A percentile compares a stretch with the other conserved stretches of the same genome.
Evolutionary conservation across 208 protist genomes (phyloP).

Genomic region (Trypanosoma conorhini): DNA sequence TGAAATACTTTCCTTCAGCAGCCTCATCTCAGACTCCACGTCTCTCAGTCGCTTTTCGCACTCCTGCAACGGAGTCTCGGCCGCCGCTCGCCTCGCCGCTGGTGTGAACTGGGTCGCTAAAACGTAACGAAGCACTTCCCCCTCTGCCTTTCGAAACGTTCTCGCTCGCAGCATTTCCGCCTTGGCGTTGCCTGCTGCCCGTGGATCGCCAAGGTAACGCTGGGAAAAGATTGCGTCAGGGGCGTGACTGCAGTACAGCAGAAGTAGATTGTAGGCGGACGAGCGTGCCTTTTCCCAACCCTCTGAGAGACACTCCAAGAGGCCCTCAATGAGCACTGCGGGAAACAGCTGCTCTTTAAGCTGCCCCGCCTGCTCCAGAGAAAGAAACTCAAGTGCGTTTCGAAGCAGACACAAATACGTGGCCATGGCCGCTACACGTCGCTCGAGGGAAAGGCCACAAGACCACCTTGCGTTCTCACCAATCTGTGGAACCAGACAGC

Average conservation of each 20-base stretch:
- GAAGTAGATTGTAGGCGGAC: conserved; percentile 49
- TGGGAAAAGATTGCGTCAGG: conserved; percentile 31
- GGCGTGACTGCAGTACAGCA: conserved; percentile 41
- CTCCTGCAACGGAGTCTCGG: conserved; percentile 25
- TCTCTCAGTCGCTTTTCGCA: conserved; percentile 23
- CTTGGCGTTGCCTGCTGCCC: conserved; percentile 18
- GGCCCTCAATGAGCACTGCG: conserved; percentile 30
- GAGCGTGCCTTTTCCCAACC: conserved; percentile 72
- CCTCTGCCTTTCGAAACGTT: conserved; percentile 72
- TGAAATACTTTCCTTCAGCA: conserved; percentile 31
- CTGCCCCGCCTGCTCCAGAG: conserved; percentile 14
- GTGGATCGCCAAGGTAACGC: conserved; percentile 11
- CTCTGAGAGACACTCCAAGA: conserved; percentile 65
- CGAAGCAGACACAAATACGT: conserved; percentile 45
- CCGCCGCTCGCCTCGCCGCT: conserved; percentile 18
- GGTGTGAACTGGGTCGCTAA: conserved; percentile 30
- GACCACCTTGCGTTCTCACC: conserved; percentile 33
- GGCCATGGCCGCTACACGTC: conserved; percentile 56
- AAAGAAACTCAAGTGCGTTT: conserved; percentile 20
- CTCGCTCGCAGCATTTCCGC: conserved; percentile 35
- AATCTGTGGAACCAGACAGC: conserved; percentile 56
- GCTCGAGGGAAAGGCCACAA: conserved; percentile 52
- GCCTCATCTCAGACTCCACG: conserved; percentile 21
- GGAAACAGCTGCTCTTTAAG: conserved; percentile 28
- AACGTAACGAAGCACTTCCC: conserved; percentile 61